Conservation (phyloP, 352 stramenopile genomes). For the Globisporangium canariense region DNA sequence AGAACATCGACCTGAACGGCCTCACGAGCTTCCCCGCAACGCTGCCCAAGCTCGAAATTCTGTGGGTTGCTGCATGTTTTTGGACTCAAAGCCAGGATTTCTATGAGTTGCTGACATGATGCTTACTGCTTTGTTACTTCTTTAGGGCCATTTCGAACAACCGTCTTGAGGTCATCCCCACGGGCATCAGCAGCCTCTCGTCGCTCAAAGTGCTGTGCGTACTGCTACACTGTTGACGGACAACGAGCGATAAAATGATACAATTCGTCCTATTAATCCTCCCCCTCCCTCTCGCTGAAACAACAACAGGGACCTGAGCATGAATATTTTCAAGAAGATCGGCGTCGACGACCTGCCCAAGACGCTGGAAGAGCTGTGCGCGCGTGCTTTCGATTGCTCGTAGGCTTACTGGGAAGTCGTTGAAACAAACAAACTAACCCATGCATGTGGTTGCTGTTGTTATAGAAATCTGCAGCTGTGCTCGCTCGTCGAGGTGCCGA, state of each 20-base stretch:
- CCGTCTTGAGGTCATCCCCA: slow-evolving; percentile 17
- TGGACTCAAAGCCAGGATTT: no score
- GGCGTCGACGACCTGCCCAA: slow-evolving; percentile 10
- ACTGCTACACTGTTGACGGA: no score
- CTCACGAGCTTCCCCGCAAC: slow-evolving; percentile 23
- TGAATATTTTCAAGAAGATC: slow-evolving; percentile 24
- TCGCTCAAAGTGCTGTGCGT: slow-evolving; percentile 22
- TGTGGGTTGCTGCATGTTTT: slow-evolving; percentile 20
- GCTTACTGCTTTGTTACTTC: neutral
- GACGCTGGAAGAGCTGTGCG: slow-evolving; percentile 21
- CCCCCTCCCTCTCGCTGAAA: neutral
- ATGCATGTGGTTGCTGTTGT: neutral
- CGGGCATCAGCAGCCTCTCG: slow-evolving; percentile 17
- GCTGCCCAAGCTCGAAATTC: slow-evolving; percentile 24
- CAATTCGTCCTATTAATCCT: neutral
- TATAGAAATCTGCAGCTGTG: slow-evolving; percentile 24
- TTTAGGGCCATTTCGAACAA: slow-evolving; percentile 21
- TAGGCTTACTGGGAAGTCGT: neutral
- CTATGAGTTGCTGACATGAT: neutral
- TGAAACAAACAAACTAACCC: no score
- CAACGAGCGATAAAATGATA: no score
- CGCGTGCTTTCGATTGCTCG: neutral
- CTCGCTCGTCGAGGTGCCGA: slow-evolving; percentile 29
- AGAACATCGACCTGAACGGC: slow-evolving; percentile 35
- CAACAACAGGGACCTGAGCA: slow-evolving; percentile 20